Evolutionary conservation across 805 yeast genomes (phyloP).

Genomic region (Metschnikowia drakensbergensis): DNA sequence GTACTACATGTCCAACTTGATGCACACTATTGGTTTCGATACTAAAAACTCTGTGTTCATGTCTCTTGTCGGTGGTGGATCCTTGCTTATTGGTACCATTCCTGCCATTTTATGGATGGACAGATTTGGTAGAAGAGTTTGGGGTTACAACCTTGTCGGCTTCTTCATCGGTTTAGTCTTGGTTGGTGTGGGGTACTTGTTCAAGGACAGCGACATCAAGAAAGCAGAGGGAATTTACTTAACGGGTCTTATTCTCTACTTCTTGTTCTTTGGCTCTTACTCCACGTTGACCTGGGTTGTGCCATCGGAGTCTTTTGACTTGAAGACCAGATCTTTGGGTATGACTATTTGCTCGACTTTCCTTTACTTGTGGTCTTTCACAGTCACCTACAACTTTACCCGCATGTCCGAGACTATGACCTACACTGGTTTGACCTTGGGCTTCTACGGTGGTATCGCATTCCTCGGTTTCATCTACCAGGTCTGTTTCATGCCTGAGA

Average conservation of each 20-base stretch:
- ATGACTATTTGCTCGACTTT: constrained; percentile 57
- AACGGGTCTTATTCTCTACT: constrained; percentile 59
- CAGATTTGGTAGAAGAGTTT: constrained; percentile 51
- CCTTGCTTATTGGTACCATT: constrained; percentile 58
- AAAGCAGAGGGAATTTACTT: constrained; percentile 59
- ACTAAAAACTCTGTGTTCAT: constrained; percentile 53
- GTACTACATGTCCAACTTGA: constrained; percentile 60
- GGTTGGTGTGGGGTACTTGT: constrained; percentile 55
- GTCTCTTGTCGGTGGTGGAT: constrained; percentile 69
- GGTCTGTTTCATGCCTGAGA: constrained; percentile 61
- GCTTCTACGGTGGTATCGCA: constrained; percentile 67
- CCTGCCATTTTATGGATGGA: constrained; percentile 63
- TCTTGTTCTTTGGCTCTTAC: constrained; percentile 64
- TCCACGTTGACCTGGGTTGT: constrained; percentile 67
- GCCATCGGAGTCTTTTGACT: constrained; percentile 61
- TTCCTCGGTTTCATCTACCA: constrained; percentile 54
- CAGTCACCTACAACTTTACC: constrained; percentile 61
- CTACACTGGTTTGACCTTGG: constrained; percentile 57
- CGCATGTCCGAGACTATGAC: constrained; percentile 55
- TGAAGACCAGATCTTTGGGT: constrained; percentile 58
- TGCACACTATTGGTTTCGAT: constrained; percentile 52
- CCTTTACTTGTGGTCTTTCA: constrained; percentile 59
- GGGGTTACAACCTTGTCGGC: constrained; percentile 57
- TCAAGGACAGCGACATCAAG: constrained; percentile 36
- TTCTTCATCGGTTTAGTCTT: constrained; percentile 58